A percentile compares a stretch with the other conserved stretches of the same genome.
Evolutionary conservation across 164 flowering plant species (phyloP).

Genomic region (Dillenia suffruticosa): DNA sequence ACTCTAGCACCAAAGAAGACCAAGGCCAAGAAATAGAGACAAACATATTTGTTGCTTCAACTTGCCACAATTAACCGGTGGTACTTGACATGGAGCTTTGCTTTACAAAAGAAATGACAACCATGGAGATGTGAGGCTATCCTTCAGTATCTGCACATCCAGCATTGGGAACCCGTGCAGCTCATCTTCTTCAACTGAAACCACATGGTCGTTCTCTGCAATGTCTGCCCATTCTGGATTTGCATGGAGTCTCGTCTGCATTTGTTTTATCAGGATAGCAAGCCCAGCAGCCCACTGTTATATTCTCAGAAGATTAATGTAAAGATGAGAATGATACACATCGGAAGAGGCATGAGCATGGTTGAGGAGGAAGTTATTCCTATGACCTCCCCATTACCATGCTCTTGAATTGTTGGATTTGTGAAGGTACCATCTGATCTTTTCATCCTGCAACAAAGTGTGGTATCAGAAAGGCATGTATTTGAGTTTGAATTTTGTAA

Average conservation of each 20-base stretch:
- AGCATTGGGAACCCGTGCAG: no score
- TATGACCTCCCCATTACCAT: slow-evolving; percentile 14
- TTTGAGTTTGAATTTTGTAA: not conserved
- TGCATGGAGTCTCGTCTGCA: no score
- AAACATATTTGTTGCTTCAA: not conserved
- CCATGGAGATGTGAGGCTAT: no score
- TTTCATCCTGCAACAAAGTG: slow-evolving; percentile 15
- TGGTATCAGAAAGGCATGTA: not conserved
- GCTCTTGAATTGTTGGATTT: slow-evolving; percentile 7
- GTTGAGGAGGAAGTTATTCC: slow-evolving; percentile 18
- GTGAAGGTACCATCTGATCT: slow-evolving; percentile 6
- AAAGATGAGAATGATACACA: slow-evolving; percentile 11
- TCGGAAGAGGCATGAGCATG: slow-evolving; percentile 10
- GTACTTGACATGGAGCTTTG: no score
- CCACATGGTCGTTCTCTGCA: no score
- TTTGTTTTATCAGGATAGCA: no score
- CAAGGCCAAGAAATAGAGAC: slow-evolving; percentile 50
- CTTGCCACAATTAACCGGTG: no score
- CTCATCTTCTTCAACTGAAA: no score
- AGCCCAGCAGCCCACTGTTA: not conserved
- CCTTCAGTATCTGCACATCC: no score
- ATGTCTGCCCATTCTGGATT: no score
- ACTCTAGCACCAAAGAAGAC: slow-evolving; percentile 51
- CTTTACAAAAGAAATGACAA: no score
- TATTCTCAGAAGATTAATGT: slow-evolving; percentile 8